A percentile compares a stretch with the other conserved stretches of the same genome.
These are phyloP conservation scores for Omphalotus guepiniiformis DNA, from an alignment of 768 basidiomycete genomes.

Conservation along the genomic window DNA sequence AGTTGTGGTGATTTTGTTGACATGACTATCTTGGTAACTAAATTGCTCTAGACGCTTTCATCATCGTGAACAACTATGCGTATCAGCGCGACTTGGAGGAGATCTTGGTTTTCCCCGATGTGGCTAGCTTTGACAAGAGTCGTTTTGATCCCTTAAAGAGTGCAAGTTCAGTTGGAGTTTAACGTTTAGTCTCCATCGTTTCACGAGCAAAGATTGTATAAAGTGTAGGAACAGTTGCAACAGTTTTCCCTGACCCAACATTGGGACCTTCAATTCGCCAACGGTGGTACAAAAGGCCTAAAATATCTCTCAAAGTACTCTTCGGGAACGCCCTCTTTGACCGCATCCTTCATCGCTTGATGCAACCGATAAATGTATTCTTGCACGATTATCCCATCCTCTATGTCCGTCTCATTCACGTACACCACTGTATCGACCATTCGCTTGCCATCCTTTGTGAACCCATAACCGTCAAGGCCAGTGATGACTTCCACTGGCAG, in stretches of 20 bases:
- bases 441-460: background rate
- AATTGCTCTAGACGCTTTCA: slow-evolving; percentile 11
- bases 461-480: slow-evolving; percentile 3
- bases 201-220: no score
- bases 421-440: slow-evolving; percentile 34
- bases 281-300: slow-evolving; percentile 33
- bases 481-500: slow-evolving; percentile 23
- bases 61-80: slow-evolving; percentile 15
- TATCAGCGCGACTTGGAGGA: slow-evolving; percentile 12
- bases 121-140: background rate
- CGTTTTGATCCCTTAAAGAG: background rate
- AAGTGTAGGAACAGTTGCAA: no score
- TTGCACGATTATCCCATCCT: slow-evolving; percentile 27
- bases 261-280: background rate
- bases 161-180: no score
- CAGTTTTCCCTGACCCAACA: slow-evolving; percentile 2
- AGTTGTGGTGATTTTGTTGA: background rate
- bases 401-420: slow-evolving; percentile 31
- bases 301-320: slow-evolving; percentile 42
- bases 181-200: no score
- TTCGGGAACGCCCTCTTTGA: slow-evolving; percentile 33
- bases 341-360: slow-evolving; percentile 37
- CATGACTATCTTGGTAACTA: background rate
- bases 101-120: background rate
- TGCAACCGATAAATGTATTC: slow-evolving; percentile 48